phyloP scores from a whole-genome alignment of 805 yeast species.

The Hemisphaericaspora nanyangensis region DNA sequence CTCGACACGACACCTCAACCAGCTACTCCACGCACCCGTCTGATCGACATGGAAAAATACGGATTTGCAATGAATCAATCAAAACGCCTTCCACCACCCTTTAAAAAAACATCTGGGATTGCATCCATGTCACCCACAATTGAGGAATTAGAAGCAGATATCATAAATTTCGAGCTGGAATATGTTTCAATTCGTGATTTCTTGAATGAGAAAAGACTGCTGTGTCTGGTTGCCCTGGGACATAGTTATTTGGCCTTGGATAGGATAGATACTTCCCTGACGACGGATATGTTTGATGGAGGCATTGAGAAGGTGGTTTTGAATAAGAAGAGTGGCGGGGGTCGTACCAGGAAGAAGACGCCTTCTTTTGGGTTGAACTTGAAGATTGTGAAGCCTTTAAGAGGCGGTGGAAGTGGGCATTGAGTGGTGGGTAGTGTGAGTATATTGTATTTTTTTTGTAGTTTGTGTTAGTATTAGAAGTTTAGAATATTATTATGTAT shows the following conservation, averaged over 20 bases:
- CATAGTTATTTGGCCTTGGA: not conserved
- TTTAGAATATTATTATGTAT: too few relatives aligned
- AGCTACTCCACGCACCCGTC: too few relatives aligned
- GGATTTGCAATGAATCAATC: conserved; percentile 2
- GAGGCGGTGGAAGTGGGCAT: too few relatives aligned
- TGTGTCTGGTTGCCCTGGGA: not conserved
- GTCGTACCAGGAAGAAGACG: not conserved
- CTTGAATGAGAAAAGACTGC: conserved; percentile 5
- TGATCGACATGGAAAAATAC: not conserved
- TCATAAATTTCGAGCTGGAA: conserved; percentile 7
- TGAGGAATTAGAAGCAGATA: not conserved
- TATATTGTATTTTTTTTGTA: too few relatives aligned
- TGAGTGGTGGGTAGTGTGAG: too few relatives aligned
- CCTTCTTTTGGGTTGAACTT: conserved; percentile 2
- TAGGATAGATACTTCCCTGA: not conserved
- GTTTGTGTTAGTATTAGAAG: too few relatives aligned
- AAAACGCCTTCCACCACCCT: not conserved
- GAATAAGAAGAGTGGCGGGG: too few relatives aligned
- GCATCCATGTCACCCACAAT: too few relatives aligned
- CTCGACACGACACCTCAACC: too few relatives aligned
- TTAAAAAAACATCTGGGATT: not conserved
- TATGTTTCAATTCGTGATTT: conserved; percentile 8
- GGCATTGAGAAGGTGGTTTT: not conserved
- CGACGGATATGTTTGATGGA: conserved; percentile 1
- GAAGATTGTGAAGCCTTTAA: conserved; percentile 7